Conservation (phyloP, 2,329 filamentous ascomycete genomes). For the Raffaelea albimanens region DNA sequence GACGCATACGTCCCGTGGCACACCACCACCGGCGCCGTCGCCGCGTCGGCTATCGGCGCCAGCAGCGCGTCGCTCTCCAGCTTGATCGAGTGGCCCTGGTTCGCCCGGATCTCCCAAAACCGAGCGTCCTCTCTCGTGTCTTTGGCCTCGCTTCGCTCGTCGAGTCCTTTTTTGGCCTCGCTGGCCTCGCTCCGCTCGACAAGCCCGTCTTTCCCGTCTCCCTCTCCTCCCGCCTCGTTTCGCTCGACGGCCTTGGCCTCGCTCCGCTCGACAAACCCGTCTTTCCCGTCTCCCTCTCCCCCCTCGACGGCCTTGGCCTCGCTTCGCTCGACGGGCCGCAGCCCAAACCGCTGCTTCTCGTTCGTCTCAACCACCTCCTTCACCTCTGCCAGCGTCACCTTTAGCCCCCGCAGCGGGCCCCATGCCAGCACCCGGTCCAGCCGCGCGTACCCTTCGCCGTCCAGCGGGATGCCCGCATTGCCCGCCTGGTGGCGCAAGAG, state of each 20-base stretch:
- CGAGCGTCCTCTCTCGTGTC: conserved; percentile 36
- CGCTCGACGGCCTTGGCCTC: conserved; percentile 18
- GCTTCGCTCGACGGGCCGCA: conserved; percentile 42
- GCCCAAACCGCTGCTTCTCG: conserved; percentile 83
- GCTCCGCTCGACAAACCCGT: background rate
- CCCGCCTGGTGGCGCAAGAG: conserved; percentile 48
- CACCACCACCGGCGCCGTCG: conserved; percentile 54
- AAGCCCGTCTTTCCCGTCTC: background rate
- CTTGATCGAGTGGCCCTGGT: conserved; percentile 82
- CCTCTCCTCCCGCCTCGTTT: background rate
- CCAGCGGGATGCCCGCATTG: conserved; percentile 46
- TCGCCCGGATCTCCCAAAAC: conserved; percentile 83
- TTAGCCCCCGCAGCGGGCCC: conserved; percentile 54
- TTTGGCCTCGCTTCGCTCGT: too few species aligned
- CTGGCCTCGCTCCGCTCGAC: too few species aligned
- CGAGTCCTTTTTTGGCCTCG: too few species aligned
- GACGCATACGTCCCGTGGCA: conserved; percentile 86
- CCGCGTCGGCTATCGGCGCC: conserved; percentile 52
- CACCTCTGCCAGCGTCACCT: conserved; percentile 69
- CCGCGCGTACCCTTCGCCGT: conserved; percentile 49
- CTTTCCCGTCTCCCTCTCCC: background rate
- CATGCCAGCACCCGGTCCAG: conserved; percentile 48
- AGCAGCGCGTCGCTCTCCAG: conserved; percentile 62
- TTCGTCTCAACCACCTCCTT: conserved; percentile 59
- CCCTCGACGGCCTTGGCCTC: conserved; percentile 18